Evolutionary conservation across 768 basidiomycete species (phyloP), one percentile per base, ranked within the genome.

Genomic region (Pholiota conissans): DNA sequence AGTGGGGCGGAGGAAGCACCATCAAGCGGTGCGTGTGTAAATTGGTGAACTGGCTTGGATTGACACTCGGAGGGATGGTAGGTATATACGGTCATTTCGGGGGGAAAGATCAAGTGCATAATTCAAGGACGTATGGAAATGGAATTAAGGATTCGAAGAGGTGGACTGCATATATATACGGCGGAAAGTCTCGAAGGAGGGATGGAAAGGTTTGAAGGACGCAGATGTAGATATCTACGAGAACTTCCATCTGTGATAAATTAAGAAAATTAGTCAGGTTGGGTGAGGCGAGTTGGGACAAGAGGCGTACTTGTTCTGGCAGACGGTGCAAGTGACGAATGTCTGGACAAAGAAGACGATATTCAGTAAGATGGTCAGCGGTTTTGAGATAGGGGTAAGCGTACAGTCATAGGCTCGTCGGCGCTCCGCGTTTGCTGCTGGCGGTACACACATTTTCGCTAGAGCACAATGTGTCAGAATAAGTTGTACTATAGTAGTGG

Each of bases 371-470:
- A 13, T 56, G 4, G 16, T 20, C 3, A 49, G 14, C 4, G 40
- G 42, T 26, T 49, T 27, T 20, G 7, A 56, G 18, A 18, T n/a
- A 47, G 48, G 13, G 9, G n/a, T n/a, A n/a, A n/a, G 55, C 57
- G 5, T 51, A 64, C 63, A n/a, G 96, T 98, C 95, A 98, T 98
- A 22, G 96, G 95, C 74, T 98, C 97, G 76, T 98, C 97, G 7
- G 97, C 96, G 68, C 92, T 94, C 55, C 97, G 84, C 7, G 97
- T 99, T 71, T 99, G 97, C 65, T 93, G 93, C 77, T 98, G 95
- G 63, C 93, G 89, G 66, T 97, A 98, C 45, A 89, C 84, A 65
- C 93, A 92, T 75, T 94, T 93, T 65, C 90, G 77, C 88, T 90
- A 59, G 18, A 37, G 28, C n/a, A 10, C 11, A 63, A 35, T 42